Base-by-base conservation (phyloP, 371 early-diverging fungal species). In the Syncephalastrum racemosum region DNA sequence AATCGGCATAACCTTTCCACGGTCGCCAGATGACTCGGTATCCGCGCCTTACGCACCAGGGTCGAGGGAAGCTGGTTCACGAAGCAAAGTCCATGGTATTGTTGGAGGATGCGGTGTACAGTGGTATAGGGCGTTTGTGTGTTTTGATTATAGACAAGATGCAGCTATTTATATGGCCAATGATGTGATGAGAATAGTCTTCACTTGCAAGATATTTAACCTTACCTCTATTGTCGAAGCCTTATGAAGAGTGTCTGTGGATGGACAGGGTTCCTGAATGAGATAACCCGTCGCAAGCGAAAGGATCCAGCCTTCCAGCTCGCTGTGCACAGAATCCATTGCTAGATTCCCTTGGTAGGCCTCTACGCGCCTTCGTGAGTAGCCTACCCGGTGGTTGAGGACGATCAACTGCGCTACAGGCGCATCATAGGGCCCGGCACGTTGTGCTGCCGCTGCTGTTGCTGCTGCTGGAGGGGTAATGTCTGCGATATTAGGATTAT, bases 241-340 rank as follows among this genome's bases (percentile, higher is more conserved):
- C 63, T 81, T 78, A 27, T 80, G 31, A 25, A 25, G 13, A 46
- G 15, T 4, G 42, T 46, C 22, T 22, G 44, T 36, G 27, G 48
- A 15, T 46, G 56, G 2, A 25, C 23, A 19, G 48, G 22, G 48
- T 56, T 56, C 19, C 44, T 16, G 7, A 20, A 79, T 70, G 62
- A 82, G 57, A 54, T 84, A 84, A 5, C 83, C 85, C 27, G 71
- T 82, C 1, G 85, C 74, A 54, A 84, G 69, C 20, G 85, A 80
- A 40, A 84, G 60, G 60, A 84, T 80, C 74, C 81, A 79, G 42
- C 52, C 58, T 53, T 73, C 73, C 31, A 51, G 25, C 50, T 65
- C 63, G n/a, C 64, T 59, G 36, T 31, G 36, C 48, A 65, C 48
- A 20, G 62, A 27, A 15, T 56, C 62, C 52, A 56, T 56, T 19